These are phyloP conservation scores for Aegle marmelos DNA, from an alignment of 345 rosid species.

Conservation along the genomic window DNA sequence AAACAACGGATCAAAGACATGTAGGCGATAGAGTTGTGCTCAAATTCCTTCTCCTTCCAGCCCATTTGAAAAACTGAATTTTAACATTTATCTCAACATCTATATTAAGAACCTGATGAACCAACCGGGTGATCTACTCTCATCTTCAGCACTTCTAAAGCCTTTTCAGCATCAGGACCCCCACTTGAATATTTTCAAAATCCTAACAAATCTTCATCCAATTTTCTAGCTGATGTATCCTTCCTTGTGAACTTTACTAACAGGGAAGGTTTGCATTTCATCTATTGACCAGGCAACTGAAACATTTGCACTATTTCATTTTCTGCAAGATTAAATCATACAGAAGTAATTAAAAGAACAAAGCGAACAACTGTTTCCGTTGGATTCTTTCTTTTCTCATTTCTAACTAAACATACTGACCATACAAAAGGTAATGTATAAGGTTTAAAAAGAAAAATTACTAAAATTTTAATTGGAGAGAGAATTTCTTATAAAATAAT, in stretches of 20 bases:
- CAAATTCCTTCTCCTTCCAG: slow-evolving; percentile 75
- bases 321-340: slow-evolving; percentile 39
- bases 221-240: slow-evolving; percentile 45
- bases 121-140: slow-evolving; percentile 76
- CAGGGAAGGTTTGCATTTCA: slow-evolving; percentile 28
- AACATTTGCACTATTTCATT: slow-evolving; percentile 85
- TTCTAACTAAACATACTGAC: neutral
- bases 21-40: slow-evolving; percentile 70
- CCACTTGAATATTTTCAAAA: slow-evolving; percentile 95
- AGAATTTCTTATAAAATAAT: no score
- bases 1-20: slow-evolving; percentile 67
- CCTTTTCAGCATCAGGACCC: slow-evolving; percentile 96
- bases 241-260: slow-evolving; percentile 34
- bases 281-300: slow-evolving; percentile 32
- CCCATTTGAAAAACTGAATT: slow-evolving; percentile 89
- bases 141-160: slow-evolving; percentile 78
- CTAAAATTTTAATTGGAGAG: neutral
- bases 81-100: slow-evolving; percentile 79
- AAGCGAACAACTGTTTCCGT: neutral
- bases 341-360: neutral
- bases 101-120: slow-evolving; percentile 61
- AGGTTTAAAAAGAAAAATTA: neutral
- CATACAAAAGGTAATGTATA: neutral
- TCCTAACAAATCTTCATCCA: slow-evolving; percentile 92
- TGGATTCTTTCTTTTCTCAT: neutral